Conservation (phyloP, 1,139 yeast genomes). For the Saccharomyces hybrid region DNA sequence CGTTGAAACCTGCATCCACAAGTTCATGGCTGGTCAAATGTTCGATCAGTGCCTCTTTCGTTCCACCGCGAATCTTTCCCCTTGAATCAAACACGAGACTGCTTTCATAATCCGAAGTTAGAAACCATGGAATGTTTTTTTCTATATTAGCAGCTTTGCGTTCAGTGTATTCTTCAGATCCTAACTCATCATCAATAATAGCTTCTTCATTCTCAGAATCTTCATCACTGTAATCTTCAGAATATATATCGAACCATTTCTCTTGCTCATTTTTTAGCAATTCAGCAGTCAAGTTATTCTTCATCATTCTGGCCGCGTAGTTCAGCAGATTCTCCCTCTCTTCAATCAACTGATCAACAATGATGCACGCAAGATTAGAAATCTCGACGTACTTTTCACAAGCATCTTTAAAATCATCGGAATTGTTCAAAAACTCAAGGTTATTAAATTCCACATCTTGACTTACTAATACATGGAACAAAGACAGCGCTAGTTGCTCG, state of each 20-base stretch:
- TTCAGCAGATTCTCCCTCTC: conserved; percentile 63
- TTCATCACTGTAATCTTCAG: conserved; percentile 13
- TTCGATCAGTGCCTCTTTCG: conserved; percentile 70
- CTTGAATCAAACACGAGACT: conserved; percentile 65
- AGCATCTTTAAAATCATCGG: conserved; percentile 11
- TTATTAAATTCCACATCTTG: conserved; percentile 42
- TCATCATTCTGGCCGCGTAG: conserved; percentile 71
- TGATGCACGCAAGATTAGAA: conserved; percentile 37
- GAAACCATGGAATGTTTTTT: conserved; percentile 60
- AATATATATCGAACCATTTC: conserved; percentile 12
- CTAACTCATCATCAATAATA: conserved; percentile 6
- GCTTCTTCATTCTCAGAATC: conserved; percentile 21
- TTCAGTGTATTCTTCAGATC: conserved; percentile 9
- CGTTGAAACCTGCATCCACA: conserved; percentile 59
- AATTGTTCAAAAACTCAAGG: conserved; percentile 44
- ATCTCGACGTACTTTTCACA: conserved; percentile 43
- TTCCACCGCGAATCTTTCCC: conserved; percentile 79
- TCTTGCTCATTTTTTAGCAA: conserved; percentile 45
- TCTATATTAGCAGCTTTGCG: background rate
- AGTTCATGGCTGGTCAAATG: conserved; percentile 75
- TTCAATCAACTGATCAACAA: conserved; percentile 53
- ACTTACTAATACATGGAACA: conserved; percentile 40
- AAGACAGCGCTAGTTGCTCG: conserved; percentile 44
- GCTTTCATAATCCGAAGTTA: conserved; percentile 70
- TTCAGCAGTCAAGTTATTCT: conserved; percentile 59